These are phyloP conservation scores for Pyrenula aspistea DNA, from an alignment of 495 filamentous ascomycete genomes.

Conservation along the genomic window DNA sequence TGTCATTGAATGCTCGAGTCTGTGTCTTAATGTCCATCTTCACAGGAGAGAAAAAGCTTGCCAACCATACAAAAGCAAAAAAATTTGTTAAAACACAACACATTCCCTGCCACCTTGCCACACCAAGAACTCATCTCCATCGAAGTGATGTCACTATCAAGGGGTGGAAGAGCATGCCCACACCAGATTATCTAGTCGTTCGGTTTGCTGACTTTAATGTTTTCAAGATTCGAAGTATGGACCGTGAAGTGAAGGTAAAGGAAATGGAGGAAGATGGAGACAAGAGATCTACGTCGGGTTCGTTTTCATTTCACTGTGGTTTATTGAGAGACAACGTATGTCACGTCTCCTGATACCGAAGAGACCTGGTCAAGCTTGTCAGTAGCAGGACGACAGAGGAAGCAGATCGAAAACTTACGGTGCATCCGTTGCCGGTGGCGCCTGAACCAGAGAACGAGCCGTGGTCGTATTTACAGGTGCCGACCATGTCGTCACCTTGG, in stretches of 20 bases:
- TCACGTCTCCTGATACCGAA: background rate
- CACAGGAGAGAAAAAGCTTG: background rate
- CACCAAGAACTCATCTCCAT: background rate
- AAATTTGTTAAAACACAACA: background rate
- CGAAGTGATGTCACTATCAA: background rate
- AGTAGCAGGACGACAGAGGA: background rate
- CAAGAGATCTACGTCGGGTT: background rate
- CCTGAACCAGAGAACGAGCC: constrained; percentile 48
- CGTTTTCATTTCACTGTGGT: background rate
- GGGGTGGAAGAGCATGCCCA: background rate
- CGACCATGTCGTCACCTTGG: constrained; percentile 48
- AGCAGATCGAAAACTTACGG: constrained; percentile 35
- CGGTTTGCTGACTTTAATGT: background rate
- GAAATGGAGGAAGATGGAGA: background rate
- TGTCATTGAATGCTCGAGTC: background rate
- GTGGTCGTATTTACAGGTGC: constrained; percentile 57
- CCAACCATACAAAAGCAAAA: background rate
- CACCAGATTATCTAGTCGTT: background rate
- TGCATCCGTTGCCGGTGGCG: constrained; percentile 49
- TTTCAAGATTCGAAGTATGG: background rate
- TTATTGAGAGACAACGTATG: background rate
- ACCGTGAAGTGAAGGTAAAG: background rate
- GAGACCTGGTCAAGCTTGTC: background rate
- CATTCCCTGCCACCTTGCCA: background rate
- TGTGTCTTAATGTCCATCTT: background rate